Evolutionary conservation across 192 early-diverging fungal species (phyloP).

Genomic region (Coemansia sp.): DNA sequence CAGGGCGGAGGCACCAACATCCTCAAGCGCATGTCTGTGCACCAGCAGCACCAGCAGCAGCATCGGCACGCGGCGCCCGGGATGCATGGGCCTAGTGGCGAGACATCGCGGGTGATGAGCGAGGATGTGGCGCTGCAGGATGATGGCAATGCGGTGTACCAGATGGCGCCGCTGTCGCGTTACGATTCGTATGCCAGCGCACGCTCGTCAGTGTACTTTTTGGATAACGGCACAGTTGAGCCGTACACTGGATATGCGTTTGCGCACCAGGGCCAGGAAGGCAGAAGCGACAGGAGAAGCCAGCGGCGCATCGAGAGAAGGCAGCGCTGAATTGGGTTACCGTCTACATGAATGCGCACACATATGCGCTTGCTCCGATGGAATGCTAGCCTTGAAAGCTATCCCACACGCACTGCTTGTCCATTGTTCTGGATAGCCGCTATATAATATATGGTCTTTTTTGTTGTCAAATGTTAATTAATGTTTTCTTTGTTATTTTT

Average conservation of each 20-base stretch:
- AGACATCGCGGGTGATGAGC: neutral
- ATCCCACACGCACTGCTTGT: no score
- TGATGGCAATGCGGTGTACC: constrained; percentile 10
- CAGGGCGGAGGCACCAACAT: constrained; percentile 14
- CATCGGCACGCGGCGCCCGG: neutral
- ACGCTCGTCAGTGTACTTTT: constrained; percentile 45
- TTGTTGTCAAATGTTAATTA: no score
- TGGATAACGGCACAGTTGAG: constrained; percentile 41
- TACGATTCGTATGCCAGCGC: constrained; percentile 19
- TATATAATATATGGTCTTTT: no score
- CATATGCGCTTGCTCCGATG: no score
- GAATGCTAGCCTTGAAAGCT: no score
- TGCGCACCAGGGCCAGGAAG: constrained; percentile 32
- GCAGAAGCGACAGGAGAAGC: neutral
- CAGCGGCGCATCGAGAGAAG: constrained; percentile 4
- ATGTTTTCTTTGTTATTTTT: no score
- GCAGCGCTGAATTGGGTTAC: neutral
- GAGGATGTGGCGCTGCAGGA: constrained; percentile 21
- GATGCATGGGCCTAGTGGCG: neutral
- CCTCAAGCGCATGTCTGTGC: constrained; percentile 34
- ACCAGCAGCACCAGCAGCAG: constrained; percentile 22
- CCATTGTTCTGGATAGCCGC: no score
- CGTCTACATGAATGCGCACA: no score
- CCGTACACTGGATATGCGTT: constrained; percentile 52
- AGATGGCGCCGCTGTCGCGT: constrained; percentile 11